Evolutionary conservation across 129 eudicot species (phyloP).

Genomic region (Saussurea involucrata): DNA sequence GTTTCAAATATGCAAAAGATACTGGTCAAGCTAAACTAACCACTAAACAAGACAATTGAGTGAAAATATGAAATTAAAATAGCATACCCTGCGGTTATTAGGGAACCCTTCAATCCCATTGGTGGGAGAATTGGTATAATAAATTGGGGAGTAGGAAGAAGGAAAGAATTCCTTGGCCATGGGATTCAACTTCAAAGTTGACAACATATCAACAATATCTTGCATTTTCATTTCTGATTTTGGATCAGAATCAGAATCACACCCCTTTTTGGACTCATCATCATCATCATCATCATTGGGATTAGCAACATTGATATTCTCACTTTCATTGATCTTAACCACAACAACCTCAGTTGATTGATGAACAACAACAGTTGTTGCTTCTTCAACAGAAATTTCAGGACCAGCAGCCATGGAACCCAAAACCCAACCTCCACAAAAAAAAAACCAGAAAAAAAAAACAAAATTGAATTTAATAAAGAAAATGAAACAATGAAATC

Average conservation of each 20-base stretch:
- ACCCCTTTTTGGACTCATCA: slow-evolving; percentile 21
- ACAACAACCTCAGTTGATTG: slow-evolving; percentile 20
- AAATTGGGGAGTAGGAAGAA: slow-evolving; percentile 43
- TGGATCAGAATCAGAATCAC: slow-evolving; percentile 46
- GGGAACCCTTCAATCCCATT: slow-evolving; percentile 41
- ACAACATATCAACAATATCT: slow-evolving; percentile 66
- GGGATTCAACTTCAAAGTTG: slow-evolving; percentile 82
- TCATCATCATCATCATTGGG: slow-evolving; percentile 1
- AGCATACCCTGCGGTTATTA: slow-evolving; percentile 70
- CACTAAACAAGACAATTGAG: slow-evolving; percentile 4
- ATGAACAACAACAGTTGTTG: slow-evolving; percentile 23
- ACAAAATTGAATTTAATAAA: slow-evolving; percentile 13
- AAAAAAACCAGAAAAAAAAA: slow-evolving; percentile 13
- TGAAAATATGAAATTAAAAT: background rate
- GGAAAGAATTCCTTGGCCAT: slow-evolving; percentile 93
- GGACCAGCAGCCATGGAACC: slow-evolving; percentile 76
- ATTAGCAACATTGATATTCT: slow-evolving; percentile 25
- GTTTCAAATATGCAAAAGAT: background rate
- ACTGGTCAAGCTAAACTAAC: slow-evolving; percentile 8
- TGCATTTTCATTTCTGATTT: slow-evolving; percentile 67
- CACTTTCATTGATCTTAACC: slow-evolving; percentile 21
- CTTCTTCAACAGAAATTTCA: slow-evolving; percentile 47
- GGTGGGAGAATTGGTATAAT: slow-evolving; percentile 29
- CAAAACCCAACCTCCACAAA: slow-evolving; percentile 18
- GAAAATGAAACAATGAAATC: background rate